phyloP scores from a whole-genome alignment of 2,329 filamentous ascomycete species.

The Lasiodiplodia sp. region DNA sequence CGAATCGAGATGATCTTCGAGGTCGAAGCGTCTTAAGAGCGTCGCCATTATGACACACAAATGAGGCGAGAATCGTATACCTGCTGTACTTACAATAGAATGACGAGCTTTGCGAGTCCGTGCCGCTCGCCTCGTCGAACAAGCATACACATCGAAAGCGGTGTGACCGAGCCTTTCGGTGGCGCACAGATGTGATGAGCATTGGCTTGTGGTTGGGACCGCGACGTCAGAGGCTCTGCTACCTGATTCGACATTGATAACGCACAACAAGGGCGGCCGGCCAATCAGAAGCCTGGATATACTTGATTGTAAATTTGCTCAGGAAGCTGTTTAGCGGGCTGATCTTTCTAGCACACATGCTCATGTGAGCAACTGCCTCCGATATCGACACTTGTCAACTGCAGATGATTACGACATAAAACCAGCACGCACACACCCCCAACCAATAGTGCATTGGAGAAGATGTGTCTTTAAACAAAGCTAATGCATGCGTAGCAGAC shows the following conservation, averaged over 20 bases:
- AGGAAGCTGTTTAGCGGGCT: background rate
- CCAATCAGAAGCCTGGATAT: background rate
- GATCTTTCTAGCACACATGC: background rate
- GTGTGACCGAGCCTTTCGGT: background rate
- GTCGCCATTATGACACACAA: background rate
- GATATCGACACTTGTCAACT: background rate
- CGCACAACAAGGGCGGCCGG: background rate
- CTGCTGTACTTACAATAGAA: background rate
- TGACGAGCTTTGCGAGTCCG: background rate
- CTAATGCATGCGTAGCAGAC: background rate
- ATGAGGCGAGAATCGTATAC: background rate
- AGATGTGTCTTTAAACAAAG: background rate
- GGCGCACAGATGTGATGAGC: background rate
- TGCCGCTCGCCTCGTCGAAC: background rate
- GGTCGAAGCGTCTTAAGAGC: background rate
- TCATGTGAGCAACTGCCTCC: background rate
- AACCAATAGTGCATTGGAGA: background rate
- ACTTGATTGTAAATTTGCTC: background rate
- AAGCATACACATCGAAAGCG: too few relatives aligned
- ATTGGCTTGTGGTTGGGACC: background rate
- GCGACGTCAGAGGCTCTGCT: background rate
- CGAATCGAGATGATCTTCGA: background rate
- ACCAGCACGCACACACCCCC: background rate
- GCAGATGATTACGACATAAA: background rate
- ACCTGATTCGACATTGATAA: background rate